A percentile compares a stretch with the other conserved stretches of the same genome.
These are phyloP conservation scores for Gossypium anomalum DNA, from an alignment of 345 rosid genomes.

Conservation along the genomic window DNA sequence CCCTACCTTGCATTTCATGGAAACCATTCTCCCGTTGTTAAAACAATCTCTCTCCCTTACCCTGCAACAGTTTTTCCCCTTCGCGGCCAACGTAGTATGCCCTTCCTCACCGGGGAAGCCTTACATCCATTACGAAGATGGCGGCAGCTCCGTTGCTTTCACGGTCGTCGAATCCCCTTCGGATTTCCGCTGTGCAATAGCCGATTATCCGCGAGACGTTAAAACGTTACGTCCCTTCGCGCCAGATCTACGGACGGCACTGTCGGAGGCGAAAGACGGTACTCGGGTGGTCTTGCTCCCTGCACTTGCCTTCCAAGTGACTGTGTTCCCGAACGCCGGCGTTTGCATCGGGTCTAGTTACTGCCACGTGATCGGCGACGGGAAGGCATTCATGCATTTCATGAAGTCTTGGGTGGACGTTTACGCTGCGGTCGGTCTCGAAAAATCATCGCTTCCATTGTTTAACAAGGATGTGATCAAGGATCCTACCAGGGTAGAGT, in stretches of 20 bases:
- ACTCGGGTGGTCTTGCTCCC: conserved; percentile 10
- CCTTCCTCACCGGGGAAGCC: conserved; percentile 27
- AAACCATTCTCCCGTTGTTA: conserved; percentile 34
- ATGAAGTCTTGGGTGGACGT: conserved; percentile 37
- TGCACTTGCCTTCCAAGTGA: conserved; percentile 25
- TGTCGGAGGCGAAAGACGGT: background rate
- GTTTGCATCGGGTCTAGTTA: conserved; percentile 27
- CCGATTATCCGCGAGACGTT: conserved; percentile 26
- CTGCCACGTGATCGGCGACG: conserved; percentile 36
- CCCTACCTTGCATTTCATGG: conserved; percentile 28
- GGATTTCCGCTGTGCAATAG: conserved; percentile 22
- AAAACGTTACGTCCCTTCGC: conserved; percentile 20
- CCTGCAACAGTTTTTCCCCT: conserved; percentile 46
- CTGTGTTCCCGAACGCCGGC: conserved; percentile 38
- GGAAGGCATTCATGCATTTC: conserved; percentile 35
- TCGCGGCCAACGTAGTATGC: conserved; percentile 24
- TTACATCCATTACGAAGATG: conserved; percentile 24
- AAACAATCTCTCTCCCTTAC: conserved; percentile 42
- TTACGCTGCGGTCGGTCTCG: background rate
- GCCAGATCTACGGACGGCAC: conserved; percentile 21
- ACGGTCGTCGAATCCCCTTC: conserved; percentile 29
- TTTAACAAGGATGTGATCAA: conserved; percentile 18
- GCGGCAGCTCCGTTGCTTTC: conserved; percentile 27
- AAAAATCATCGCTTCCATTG: conserved; percentile 11
- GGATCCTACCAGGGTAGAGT: conserved; percentile 21